Percentiles rank a stretch among this genome's conserved stretches.
Evolutionary conservation across 352 stramenopile species (phyloP).

Genomic region (Pythium grandisporangium): DNA sequence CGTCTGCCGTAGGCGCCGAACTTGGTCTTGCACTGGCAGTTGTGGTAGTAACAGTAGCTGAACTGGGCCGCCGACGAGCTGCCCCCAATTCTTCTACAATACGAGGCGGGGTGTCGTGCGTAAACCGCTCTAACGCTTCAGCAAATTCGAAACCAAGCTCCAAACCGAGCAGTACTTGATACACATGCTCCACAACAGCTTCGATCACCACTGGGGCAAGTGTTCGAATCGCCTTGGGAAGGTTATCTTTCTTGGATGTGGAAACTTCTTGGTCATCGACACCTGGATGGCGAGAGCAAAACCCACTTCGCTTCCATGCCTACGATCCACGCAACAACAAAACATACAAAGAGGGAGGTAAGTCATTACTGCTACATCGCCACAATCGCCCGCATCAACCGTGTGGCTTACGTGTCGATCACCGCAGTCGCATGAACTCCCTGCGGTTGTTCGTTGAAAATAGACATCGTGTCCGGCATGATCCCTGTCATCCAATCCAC

Average conservation of each 20-base stretch:
- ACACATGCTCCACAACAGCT: slow-evolving; percentile 65
- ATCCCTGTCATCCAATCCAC: slow-evolving; percentile 20
- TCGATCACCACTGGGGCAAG: slow-evolving; percentile 62
- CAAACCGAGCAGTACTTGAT: slow-evolving; percentile 49
- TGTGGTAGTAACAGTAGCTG: background rate
- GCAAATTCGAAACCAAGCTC: slow-evolving; percentile 68
- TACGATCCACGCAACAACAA: slow-evolving; percentile 9
- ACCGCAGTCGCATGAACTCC: slow-evolving; percentile 81
- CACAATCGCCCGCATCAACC: slow-evolving; percentile 1
- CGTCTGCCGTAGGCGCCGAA: background rate
- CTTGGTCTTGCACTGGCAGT: background rate
- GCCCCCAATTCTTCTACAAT: slow-evolving; percentile 29
- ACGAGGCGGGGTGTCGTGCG: slow-evolving; percentile 34
- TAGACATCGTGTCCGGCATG: slow-evolving; percentile 80
- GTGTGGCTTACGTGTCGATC: slow-evolving; percentile 56
- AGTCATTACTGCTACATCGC: too few species aligned
- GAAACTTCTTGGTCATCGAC: slow-evolving; percentile 18
- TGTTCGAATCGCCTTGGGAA: slow-evolving; percentile 49
- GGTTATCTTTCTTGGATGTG: slow-evolving; percentile 33
- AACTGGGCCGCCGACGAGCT: background rate
- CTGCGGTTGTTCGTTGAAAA: slow-evolving; percentile 79
- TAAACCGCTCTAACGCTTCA: slow-evolving; percentile 61
- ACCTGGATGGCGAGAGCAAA: slow-evolving; percentile 75
- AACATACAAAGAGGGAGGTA: too few species aligned
- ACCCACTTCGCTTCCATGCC: slow-evolving; percentile 71